Evolutionary conservation across 164 flowering plant genomes (phyloP).

Genomic region (Chimonanthus salicifolius): DNA sequence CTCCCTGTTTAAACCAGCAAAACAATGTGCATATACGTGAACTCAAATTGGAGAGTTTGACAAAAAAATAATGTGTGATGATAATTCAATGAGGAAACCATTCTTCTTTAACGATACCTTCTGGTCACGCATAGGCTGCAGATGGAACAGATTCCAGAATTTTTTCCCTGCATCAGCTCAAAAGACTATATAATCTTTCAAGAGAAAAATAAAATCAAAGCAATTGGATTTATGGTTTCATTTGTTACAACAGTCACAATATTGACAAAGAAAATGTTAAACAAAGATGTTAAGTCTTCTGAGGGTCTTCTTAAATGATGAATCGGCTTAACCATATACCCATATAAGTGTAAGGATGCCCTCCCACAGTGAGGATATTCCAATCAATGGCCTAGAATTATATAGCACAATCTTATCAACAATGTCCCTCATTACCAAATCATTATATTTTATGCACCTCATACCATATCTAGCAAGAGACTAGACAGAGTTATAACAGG

Average conservation of each 20-base stretch:
- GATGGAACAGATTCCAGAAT: conserved; percentile 97
- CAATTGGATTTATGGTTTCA: background rate
- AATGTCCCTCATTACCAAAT: no score
- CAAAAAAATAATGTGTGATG: conserved; percentile 1
- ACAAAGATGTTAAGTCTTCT: background rate
- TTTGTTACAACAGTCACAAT: background rate
- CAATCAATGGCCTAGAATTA: no score
- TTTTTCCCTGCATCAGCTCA: conserved; percentile 62
- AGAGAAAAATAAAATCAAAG: background rate
- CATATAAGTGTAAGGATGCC: background rate
- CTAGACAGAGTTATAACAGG: background rate
- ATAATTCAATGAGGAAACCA: background rate
- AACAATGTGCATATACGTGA: background rate
- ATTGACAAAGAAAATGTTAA: background rate
- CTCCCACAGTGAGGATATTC: no score
- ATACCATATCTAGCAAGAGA: background rate
- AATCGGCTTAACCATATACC: background rate
- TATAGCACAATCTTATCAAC: no score
- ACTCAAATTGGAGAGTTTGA: background rate
- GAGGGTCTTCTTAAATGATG: background rate
- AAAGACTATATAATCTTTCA: background rate
- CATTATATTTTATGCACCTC: background rate
- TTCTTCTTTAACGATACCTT: conserved; percentile 41
- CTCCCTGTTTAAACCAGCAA: conserved; percentile 53
- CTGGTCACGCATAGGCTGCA: conserved; percentile 99